These are phyloP conservation scores for Cryptococcus floricola DNA, from an alignment of 1,284 basidiomycete genomes.

Conservation along the genomic window DNA sequence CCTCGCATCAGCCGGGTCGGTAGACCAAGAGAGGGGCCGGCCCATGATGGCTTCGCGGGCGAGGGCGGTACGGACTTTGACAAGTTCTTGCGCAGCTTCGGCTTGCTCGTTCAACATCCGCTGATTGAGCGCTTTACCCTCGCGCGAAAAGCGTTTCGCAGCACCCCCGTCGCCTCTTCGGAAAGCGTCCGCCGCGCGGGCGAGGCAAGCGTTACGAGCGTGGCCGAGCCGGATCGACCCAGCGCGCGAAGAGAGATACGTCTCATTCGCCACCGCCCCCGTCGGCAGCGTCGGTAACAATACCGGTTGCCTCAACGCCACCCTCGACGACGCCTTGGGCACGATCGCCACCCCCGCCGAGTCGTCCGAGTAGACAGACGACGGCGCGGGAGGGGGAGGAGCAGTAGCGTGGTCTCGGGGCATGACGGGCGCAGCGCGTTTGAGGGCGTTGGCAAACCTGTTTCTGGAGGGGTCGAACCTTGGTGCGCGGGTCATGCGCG, in stretches of 20 bases:
- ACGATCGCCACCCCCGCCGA: constrained; percentile 48
- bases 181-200: constrained; percentile 92
- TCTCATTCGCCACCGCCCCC: constrained; percentile 67
- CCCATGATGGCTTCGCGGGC: constrained; percentile 69
- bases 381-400: constrained; percentile 15
- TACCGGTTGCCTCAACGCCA: constrained; percentile 74
- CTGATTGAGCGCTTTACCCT: constrained; percentile 86
- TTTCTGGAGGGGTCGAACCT: constrained; percentile 70
- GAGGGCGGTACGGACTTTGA: constrained; percentile 71
- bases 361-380: constrained; percentile 52
- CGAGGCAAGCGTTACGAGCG: constrained; percentile 89
- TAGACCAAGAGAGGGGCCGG: constrained; percentile 69
- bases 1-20: constrained; percentile 74
- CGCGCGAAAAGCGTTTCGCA: constrained; percentile 86
- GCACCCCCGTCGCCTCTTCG: constrained; percentile 87
- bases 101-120: constrained; percentile 82
- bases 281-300: constrained; percentile 85
- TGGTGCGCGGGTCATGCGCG: constrained; percentile 40
- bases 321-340: constrained; percentile 76
- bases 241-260: constrained; percentile 84
- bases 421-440: constrained; percentile 33
- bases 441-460: constrained; percentile 63
- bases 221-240: constrained; percentile 85
- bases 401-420: constrained; percentile 2
- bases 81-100: constrained; percentile 69